Conservation (phyloP, 2,329 filamentous ascomycete genomes). For the Calonectria pauciramosa region DNA sequence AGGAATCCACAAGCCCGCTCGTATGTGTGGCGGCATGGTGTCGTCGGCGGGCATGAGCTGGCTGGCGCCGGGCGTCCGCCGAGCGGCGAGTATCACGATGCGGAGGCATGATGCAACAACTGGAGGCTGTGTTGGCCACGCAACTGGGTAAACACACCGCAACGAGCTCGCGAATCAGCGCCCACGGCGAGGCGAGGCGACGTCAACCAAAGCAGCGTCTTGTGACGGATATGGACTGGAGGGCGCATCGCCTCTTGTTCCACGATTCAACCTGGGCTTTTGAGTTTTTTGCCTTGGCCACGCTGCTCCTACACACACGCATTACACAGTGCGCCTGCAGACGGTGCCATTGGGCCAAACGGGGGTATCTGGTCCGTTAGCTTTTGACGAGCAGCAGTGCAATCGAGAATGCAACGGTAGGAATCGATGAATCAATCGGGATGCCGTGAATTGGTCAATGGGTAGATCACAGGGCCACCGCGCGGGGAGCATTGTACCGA, state of each 20-base stretch:
- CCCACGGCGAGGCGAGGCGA: constrained; percentile 12
- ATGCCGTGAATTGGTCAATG: constrained; percentile 17
- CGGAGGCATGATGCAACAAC: constrained; percentile 18
- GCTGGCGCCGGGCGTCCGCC: neutral
- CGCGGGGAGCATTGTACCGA: neutral
- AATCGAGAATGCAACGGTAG: constrained; percentile 14
- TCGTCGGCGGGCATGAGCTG: neutral
- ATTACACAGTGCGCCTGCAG: constrained; percentile 32
- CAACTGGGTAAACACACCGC: constrained; percentile 13
- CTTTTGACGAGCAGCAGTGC: neutral
- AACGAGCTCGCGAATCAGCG: constrained; percentile 19
- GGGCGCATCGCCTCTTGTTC: constrained; percentile 17
- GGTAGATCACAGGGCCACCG: constrained; percentile 18
- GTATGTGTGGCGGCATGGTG: neutral
- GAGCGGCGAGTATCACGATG: constrained; percentile 5
- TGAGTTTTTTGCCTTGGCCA: constrained; percentile 19
- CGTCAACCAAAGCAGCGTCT: constrained; percentile 24
- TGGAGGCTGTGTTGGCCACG: constrained; percentile 22
- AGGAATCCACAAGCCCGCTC: neutral
- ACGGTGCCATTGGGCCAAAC: constrained; percentile 33
- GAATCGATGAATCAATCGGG: constrained; percentile 21
- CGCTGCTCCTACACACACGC: neutral
- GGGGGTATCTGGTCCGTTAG: neutral
- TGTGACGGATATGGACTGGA: constrained; percentile 41
- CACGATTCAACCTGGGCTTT: constrained; percentile 28